Conservation (phyloP, 176 grass and related monocot genomes). For the Melocanna baccifera region DNA sequence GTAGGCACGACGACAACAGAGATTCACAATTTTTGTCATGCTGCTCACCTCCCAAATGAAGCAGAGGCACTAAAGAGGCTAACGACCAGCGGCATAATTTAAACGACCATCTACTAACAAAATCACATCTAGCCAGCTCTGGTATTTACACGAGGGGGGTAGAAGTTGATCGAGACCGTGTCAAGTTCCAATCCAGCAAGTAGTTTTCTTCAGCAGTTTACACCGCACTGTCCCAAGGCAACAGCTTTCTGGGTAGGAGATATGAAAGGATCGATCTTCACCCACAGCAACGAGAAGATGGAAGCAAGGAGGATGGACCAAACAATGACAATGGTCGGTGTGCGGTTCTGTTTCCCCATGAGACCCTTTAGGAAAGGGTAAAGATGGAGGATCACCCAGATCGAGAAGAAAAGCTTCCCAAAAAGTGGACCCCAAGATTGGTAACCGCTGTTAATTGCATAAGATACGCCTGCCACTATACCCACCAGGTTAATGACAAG, state of each 20-base stretch:
- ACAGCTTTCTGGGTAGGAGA: slow-evolving; percentile 45
- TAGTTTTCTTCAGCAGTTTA: slow-evolving; percentile 54
- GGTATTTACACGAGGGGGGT: slow-evolving; percentile 28
- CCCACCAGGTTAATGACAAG: slow-evolving; percentile 78
- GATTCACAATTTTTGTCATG: no score
- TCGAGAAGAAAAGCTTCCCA: slow-evolving; percentile 79
- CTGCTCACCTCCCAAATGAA: background rate
- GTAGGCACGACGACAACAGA: background rate
- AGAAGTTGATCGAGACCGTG: background rate
- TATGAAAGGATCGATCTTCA: slow-evolving; percentile 75
- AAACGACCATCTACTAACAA: slow-evolving; percentile 11
- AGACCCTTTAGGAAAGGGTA: slow-evolving; percentile 92
- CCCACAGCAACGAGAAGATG: slow-evolving; percentile 84
- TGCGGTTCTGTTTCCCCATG: slow-evolving; percentile 71
- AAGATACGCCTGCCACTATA: slow-evolving; percentile 73
- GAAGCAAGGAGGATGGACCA: slow-evolving; percentile 86
- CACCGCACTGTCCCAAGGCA: slow-evolving; percentile 52
- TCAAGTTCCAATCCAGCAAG: slow-evolving; percentile 11
- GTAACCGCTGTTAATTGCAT: slow-evolving; percentile 79
- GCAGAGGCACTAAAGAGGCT: background rate
- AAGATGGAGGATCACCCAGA: slow-evolving; percentile 90
- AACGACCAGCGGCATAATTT: slow-evolving; percentile 18
- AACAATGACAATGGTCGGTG: slow-evolving; percentile 77
- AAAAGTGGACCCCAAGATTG: slow-evolving; percentile 85
- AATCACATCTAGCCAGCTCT: slow-evolving; percentile 20